phyloP scores from a whole-genome alignment of 2,329 filamentous ascomycete genomes.

The Aspergillus phoenicis region DNA sequence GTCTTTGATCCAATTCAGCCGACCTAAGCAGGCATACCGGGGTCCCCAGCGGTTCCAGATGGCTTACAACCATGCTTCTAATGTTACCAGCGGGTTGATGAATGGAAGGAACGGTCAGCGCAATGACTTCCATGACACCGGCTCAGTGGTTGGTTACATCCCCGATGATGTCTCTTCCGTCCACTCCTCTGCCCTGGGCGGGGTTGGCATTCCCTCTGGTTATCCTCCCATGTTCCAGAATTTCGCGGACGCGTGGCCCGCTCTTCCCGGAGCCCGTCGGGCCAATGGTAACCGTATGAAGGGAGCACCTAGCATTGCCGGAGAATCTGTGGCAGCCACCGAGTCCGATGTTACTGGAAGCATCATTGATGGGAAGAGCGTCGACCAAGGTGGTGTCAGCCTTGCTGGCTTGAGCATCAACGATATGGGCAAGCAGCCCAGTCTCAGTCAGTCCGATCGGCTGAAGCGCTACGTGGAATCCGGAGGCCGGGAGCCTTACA shows the following conservation, averaged over 20 bases:
- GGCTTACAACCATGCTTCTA: slow-evolving; percentile 69
- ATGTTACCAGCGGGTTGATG: slow-evolving; percentile 57
- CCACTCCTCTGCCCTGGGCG: slow-evolving; percentile 86
- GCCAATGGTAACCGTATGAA: slow-evolving; percentile 66
- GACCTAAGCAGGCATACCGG: slow-evolving; percentile 89
- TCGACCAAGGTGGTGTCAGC: slow-evolving; percentile 80
- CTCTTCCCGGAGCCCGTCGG: slow-evolving; percentile 71
- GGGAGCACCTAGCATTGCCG: slow-evolving; percentile 75
- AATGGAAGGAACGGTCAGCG: slow-evolving; percentile 55
- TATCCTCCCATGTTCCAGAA: slow-evolving; percentile 95
- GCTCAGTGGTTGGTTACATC: slow-evolving; percentile 92
- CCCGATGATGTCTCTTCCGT: slow-evolving; percentile 96
- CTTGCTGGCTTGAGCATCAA: slow-evolving; percentile 79
- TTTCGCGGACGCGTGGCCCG: slow-evolving; percentile 89
- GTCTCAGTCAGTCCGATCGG: slow-evolving; percentile 81
- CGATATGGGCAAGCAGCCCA: slow-evolving; percentile 70
- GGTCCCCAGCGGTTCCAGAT: slow-evolving; percentile 84
- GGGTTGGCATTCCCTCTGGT: slow-evolving; percentile 75
- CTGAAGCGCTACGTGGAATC: slow-evolving; percentile 93
- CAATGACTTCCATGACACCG: slow-evolving; percentile 68
- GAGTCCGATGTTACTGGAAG: slow-evolving; percentile 84
- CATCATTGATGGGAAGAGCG: slow-evolving; percentile 72
- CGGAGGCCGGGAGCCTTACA: slow-evolving; percentile 65
- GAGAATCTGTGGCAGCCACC: slow-evolving; percentile 88
- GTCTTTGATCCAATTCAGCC: slow-evolving; percentile 90